Evolutionary conservation across 345 rosid genomes (phyloP), one percentile per base, ranked within the genome.

Genomic region (Balakata baccata): DNA sequence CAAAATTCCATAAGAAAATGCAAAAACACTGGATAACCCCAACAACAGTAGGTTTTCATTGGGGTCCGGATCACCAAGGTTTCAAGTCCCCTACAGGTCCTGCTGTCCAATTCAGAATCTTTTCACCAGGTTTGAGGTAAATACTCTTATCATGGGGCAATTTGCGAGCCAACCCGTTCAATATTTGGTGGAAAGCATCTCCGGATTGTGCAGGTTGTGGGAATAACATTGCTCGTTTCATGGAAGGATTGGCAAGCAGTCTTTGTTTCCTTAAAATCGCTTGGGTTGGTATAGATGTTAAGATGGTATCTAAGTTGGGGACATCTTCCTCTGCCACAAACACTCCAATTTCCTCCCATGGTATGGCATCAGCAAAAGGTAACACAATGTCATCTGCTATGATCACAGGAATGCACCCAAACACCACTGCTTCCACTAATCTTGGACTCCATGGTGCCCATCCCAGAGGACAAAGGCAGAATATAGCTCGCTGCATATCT

Each of bases 361-460:
- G 98, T 51, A 94, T 94, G 5, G 98, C 98, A n/a, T 92, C 98
- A 1, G 98, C 98, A 16, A 94, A 92, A 12, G 98, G 98, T 38
- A 94, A 74, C 60, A 94, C 97, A 22, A 94, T 94, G 72, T 95
- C 96, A 58, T 95, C 99, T 4, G 98, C 99, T 81, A 95, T 90
- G 77, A 95, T 95, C 59, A 95, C 90, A 11, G 99, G 98, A 66
- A 95, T 92, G 86, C 99, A 95, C 3, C 99, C 99, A 53, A 95
- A 95, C 46, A 95, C 99, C 67, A 95, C 99, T 4, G 99, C 99
- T 86, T 95, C 99, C 2, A 95, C 99, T 22, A 95, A 81, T 80
- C 98, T 86, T 0, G 99, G 98, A 74, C 99, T 95, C 99, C 99
- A 95, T 2, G 99, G 99, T 0, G 99, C 98, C 99, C 99, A 95